Conservation (phyloP, 345 rosid species). For the Turritis glabra region DNA sequence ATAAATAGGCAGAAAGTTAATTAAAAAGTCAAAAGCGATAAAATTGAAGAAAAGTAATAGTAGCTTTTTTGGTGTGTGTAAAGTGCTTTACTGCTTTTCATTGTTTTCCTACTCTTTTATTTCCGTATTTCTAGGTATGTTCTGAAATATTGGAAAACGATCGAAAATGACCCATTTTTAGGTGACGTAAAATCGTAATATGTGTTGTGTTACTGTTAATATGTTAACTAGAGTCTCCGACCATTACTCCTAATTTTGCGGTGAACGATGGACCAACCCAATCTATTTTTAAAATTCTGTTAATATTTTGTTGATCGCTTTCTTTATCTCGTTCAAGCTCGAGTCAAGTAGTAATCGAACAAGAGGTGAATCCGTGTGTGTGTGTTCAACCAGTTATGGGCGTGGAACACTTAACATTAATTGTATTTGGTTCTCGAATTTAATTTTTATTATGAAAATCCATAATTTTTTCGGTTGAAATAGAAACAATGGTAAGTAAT, state of each 20-base stretch:
- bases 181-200: conserved; percentile 3
- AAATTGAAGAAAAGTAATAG: neutral
- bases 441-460: neutral
- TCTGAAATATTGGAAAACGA: neutral
- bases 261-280: neutral
- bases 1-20: conserved; percentile 14
- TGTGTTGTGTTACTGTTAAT: neutral
- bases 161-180: conserved; percentile 8
- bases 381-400: neutral
- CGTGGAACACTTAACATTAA: neutral
- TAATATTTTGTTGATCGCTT: neutral
- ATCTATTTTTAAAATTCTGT: neutral
- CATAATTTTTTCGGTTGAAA: neutral
- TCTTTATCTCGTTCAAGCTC: neutral
- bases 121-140: conserved; percentile 17
- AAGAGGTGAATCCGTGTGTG: neutral
- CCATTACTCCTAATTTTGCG: conserved; percentile 14
- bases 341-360: neutral
- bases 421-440: neutral
- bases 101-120: neutral
- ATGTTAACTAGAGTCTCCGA: conserved; percentile 1
- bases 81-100: conserved; percentile 25
- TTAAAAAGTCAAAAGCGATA: conserved; percentile 18
- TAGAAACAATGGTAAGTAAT: neutral
- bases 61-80: neutral